Evolutionary conservation across 2,329 filamentous ascomycete species (phyloP), one percentile per base, ranked within the genome.

Genomic region (Aspergillus aculeatus): DNA sequence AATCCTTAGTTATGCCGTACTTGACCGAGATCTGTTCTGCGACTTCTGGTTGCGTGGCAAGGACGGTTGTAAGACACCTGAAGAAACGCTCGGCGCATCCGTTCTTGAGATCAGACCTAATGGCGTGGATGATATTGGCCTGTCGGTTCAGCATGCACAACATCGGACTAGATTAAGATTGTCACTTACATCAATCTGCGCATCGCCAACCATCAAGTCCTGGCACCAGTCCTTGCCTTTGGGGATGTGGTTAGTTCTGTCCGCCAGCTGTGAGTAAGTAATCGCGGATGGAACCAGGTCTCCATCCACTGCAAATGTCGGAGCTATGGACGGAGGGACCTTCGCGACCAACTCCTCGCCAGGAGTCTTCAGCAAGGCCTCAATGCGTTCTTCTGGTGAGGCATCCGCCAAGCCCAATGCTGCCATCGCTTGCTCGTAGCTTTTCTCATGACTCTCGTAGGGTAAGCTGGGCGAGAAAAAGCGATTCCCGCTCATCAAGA

Each of bases 121-220:
- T 51, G 12, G 72, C 76, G 66, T 54, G 71, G 67, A 68, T 54
- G 9, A 73, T 72, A 31, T 67, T 71, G 6, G 65, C 52, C 71
- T 73, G 50, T 6, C 52, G 54, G 12, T 54, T n/a, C 21, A 52
- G 6, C 21, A 2, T 41, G 5, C 3, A 5, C 32, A 12, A 35
- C 32, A 35, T 44, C 14, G 3, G 38, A 44, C 14, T 44, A 3
- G 12, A 19, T 19, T 4, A 5, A 16, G 5, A 19, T 38, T 3
- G 23, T 31, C 23, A 69, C 74, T 66, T 69, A 80, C 79, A 70
- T 83, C 81, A 50, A 80, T 74, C 59, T 78, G 72, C 23, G 78
- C 78, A 59, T 83, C 77, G 16, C 81, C 82, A 44, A 83, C 76
- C 60, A 82, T 73, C 11, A 83, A 58, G n/a, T 74, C 71, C 38